Base-by-base conservation (phyloP, 768 basidiomycete genomes). In the Xerocomellus chrysenteron region DNA sequence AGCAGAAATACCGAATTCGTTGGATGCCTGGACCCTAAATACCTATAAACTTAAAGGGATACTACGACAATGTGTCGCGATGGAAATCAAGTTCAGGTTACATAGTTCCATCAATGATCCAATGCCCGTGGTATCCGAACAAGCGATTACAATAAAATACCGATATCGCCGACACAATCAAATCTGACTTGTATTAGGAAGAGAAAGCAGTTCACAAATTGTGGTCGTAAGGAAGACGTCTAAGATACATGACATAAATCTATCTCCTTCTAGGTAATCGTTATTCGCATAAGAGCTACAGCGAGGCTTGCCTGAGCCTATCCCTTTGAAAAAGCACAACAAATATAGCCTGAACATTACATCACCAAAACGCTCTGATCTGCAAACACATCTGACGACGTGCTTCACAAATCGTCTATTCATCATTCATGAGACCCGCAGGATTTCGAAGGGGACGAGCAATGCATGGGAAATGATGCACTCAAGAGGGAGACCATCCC, bases 401-500 rank as follows among this genome's bases (percentile, higher is more conserved):
- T 42, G 52, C 55, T 45, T 47, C 11, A 24, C 17, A 37, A 54
- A 42, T 46, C 58, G 28, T 58, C 57, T 60, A 57, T 56, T 35
- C 55, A 36, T 52, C 28, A 35, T 32, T 39, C 32, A 48, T 16
- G 43, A 54, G 46, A 52, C 37, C 64, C 43, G 14, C 55, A 59
- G 47, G 45, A 53, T 36, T 54, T 47, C 42, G 37, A n/a, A 54
- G 16, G 14, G 21, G 51, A 50, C 46, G 46, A 41, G 16, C 8
- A 40, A 33, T 44, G 37, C 19, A 32, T 45, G 42, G 12, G 21
- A 21, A 45, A 36, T 3, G 17, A 43, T 40, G 46, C 51, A 28
- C 44, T 77, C 57, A 82, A 13, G 80, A n/a, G 19, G 57, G 79
- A 5, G 60, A 61, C 76, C 75, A 82, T 50, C 65, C 74, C 62